phyloP scores from a whole-genome alignment of 1,139 yeast species.

The Geotrichum cucujoidarum region DNA sequence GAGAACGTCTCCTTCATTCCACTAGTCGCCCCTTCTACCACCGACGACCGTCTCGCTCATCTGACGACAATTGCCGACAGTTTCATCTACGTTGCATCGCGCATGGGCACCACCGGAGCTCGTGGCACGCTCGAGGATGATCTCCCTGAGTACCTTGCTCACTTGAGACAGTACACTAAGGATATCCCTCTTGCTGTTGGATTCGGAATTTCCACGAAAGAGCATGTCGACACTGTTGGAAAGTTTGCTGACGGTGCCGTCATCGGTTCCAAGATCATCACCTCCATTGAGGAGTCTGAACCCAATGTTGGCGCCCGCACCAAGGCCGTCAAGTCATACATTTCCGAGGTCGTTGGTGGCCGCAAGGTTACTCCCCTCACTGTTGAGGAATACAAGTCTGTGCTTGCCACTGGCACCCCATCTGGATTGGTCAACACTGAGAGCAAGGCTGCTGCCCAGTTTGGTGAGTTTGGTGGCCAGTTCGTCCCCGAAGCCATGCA shows the following conservation, averaged over 20 bases:
- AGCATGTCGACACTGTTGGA: slow-evolving; percentile 79
- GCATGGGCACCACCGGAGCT: slow-evolving; percentile 98
- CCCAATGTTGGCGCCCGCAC: slow-evolving; percentile 54
- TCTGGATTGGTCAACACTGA: slow-evolving; percentile 25
- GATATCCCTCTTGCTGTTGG: slow-evolving; percentile 91
- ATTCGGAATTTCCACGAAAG: slow-evolving; percentile 91
- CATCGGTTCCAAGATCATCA: slow-evolving; percentile 82
- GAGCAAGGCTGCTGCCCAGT: slow-evolving; percentile 38
- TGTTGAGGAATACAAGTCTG: slow-evolving; percentile 27
- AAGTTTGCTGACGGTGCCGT: slow-evolving; percentile 84
- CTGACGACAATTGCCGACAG: slow-evolving; percentile 87
- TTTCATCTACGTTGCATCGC: slow-evolving; percentile 89
- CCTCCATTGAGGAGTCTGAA: slow-evolving; percentile 50
- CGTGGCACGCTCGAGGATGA: slow-evolving; percentile 57
- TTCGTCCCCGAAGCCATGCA: slow-evolving; percentile 96
- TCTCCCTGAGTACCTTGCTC: slow-evolving; percentile 61
- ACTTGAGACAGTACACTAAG: slow-evolving; percentile 70
- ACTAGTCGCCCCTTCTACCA: slow-evolving; percentile 92
- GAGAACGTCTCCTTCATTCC: slow-evolving; percentile 82
- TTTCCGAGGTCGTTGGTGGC: slow-evolving; percentile 63
- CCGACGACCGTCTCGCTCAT: slow-evolving; percentile 75
- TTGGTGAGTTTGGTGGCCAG: slow-evolving; percentile 97
- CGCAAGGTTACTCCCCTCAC: slow-evolving; percentile 37
- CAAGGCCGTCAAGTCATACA: slow-evolving; percentile 60
- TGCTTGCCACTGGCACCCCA: slow-evolving; percentile 29